phyloP scores from a whole-genome alignment of 495 filamentous ascomycete species.

The Penicillium roqueforti region DNA sequence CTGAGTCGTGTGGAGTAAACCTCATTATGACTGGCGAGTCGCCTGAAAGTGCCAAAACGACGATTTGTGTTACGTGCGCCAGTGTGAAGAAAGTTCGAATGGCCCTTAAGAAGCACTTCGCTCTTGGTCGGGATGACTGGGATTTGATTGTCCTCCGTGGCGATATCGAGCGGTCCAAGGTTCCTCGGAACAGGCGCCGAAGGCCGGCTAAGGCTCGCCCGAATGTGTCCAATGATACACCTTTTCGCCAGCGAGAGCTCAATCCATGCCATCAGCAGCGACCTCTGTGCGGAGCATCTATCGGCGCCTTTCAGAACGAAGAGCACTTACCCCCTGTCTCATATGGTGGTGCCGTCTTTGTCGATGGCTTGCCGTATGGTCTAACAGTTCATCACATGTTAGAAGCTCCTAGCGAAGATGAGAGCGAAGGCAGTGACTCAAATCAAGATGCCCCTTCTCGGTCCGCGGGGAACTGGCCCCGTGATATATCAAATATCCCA shows the following conservation, averaged over 20 bases:
- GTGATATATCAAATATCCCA: conserved; percentile 11
- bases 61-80: conserved; percentile 70
- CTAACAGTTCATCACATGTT: conserved; percentile 97
- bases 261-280: conserved; percentile 61
- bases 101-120: conserved; percentile 66
- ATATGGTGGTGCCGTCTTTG: conserved; percentile 79
- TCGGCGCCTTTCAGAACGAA: conserved; percentile 81
- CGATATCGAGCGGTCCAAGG: conserved; percentile 65
- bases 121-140: conserved; percentile 57
- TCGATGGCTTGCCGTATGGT: conserved; percentile 79
- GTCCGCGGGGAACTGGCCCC: conserved; percentile 35
- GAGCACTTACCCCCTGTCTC: conserved; percentile 84
- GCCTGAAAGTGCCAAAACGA: conserved; percentile 60
- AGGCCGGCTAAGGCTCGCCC: conserved; percentile 37
- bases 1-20: conserved; percentile 69
- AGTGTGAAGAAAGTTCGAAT: conserved; percentile 67
- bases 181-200: conserved; percentile 43
- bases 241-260: conserved; percentile 32
- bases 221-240: conserved; percentile 26
- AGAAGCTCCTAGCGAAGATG: conserved; percentile 69
- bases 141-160: conserved; percentile 61
- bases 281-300: conserved; percentile 83
- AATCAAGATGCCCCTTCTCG: conserved; percentile 30
- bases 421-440: conserved; percentile 49
- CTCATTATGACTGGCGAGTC: conserved; percentile 71